A percentile compares a stretch with the other conserved stretches of the same genome.
phyloP scores from a whole-genome alignment of 345 rosid species.

The Brassica juncea region DNA sequence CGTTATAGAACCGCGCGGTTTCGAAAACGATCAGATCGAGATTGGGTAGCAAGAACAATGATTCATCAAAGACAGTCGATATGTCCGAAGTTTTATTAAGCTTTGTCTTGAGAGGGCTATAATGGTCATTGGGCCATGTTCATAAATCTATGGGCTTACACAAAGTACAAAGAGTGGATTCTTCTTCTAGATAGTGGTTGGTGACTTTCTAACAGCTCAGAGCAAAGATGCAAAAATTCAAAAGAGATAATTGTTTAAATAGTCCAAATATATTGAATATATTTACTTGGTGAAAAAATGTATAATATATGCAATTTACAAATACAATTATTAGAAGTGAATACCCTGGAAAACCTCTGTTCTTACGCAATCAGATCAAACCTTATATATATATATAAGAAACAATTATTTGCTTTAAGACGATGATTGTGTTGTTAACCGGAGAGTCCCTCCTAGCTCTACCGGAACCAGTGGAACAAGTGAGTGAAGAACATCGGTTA shows the following conservation, averaged over 20 bases:
- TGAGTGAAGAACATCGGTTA: constrained; percentile 86
- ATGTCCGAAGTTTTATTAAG: constrained; percentile 19
- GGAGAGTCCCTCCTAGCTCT: constrained; percentile 90
- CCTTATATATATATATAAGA: neutral
- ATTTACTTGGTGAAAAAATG: neutral
- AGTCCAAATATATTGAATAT: neutral
- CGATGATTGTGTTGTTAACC: constrained; percentile 30
- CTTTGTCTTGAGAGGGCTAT: constrained; percentile 5
- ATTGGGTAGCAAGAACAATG: neutral
- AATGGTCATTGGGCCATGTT: neutral
- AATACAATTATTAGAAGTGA: constrained; percentile 6
- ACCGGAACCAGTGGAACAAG: constrained; percentile 78
- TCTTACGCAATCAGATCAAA: neutral
- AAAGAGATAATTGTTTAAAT: neutral
- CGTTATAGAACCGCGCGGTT: neutral
- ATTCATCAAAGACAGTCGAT: constrained; percentile 13
- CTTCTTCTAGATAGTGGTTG: neutral
- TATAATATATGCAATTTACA: constrained; percentile 18
- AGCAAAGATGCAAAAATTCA: neutral
- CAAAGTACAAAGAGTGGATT: neutral
- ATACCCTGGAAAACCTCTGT: neutral
- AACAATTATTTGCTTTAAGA: constrained; percentile 15
- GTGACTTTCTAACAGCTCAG: neutral
- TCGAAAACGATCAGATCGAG: constrained; percentile 35
- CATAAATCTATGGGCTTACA: neutral